Percentiles rank a stretch among this genome's conserved stretches.
phyloP scores from a whole-genome alignment of 1,139 yeast species.

The Zygosaccharomyces sapae region DNA sequence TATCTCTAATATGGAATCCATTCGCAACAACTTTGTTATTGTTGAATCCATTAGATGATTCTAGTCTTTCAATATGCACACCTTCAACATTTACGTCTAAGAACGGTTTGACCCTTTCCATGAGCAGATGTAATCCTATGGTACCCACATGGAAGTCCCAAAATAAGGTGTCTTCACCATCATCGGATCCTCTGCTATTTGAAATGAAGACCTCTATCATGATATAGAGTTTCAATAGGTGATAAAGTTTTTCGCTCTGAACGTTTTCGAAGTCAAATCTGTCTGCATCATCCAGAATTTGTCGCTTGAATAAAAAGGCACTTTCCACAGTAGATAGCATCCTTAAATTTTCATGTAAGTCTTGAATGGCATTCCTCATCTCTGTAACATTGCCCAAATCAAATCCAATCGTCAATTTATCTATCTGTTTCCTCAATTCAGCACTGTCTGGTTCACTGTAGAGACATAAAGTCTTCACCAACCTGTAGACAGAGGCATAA shows the following conservation, averaged over 20 bases:
- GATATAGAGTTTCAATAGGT: conserved; percentile 32
- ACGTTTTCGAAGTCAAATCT: conserved; percentile 34
- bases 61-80: conserved; percentile 57
- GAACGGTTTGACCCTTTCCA: conserved; percentile 58
- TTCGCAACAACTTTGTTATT: conserved; percentile 55
- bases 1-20: conserved; percentile 66
- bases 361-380: conserved; percentile 49
- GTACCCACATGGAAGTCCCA: conserved; percentile 72
- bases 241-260: conserved; percentile 31
- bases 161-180: conserved; percentile 32
- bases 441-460: conserved; percentile 62
- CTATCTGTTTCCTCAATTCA: conserved; percentile 54
- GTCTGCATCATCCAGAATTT: conserved; percentile 36
- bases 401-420: conserved; percentile 63
- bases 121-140: conserved; percentile 66
- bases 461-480: conserved; percentile 61
- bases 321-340: conserved; percentile 45
- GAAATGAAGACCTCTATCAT: conserved; percentile 36
- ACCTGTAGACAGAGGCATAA: conserved; percentile 60
- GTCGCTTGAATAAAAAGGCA: conserved; percentile 34
- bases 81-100: conserved; percentile 67
- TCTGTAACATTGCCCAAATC: conserved; percentile 61
- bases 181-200: conserved; percentile 29
- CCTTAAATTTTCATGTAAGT: conserved; percentile 54
- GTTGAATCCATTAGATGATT: conserved; percentile 61